phyloP scores from a whole-genome alignment of 768 basidiomycete species.

The Boletus rubropictus region DNA sequence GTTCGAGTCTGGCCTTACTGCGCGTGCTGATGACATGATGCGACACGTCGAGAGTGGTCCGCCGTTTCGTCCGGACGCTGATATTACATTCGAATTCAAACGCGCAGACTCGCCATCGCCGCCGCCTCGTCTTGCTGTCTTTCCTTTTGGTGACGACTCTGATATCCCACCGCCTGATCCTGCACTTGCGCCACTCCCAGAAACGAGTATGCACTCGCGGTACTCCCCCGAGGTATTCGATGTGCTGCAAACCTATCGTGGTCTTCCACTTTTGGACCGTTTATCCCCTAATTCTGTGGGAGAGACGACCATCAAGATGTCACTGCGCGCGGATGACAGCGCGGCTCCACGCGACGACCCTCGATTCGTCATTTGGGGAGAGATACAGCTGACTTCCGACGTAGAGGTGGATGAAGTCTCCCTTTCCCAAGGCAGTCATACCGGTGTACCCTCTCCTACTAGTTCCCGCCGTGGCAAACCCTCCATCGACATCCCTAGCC shows the following conservation, averaged over 20 bases:
- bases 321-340: conserved; percentile 57
- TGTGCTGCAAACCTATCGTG: conserved; percentile 73
- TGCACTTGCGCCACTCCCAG: conserved; percentile 35
- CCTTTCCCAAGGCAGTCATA: conserved; percentile 34
- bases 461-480: conserved; percentile 34
- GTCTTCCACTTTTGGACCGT: conserved; percentile 67
- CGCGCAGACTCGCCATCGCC: conserved; percentile 10
- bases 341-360: conserved; percentile 82
- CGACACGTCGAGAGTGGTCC: conserved; percentile 14
- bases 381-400: conserved; percentile 34
- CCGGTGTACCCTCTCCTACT: conserved; percentile 36
- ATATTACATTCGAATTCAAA: background rate
- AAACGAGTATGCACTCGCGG: conserved; percentile 50
- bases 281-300: conserved; percentile 50
- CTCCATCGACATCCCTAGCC: conserved; percentile 25
- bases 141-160: conserved; percentile 28
- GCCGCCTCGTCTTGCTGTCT: conserved; percentile 21
- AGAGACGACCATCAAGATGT: conserved; percentile 69
- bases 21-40: conserved; percentile 44
- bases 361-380: conserved; percentile 89
- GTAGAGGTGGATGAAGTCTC: conserved; percentile 36
- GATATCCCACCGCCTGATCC: conserved; percentile 26
- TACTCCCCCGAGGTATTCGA: conserved; percentile 77
- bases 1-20: conserved; percentile 79
- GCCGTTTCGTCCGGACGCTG: conserved; percentile 6